Base-by-base conservation (phyloP, 306 rosid species). In the Gynostemma pentaphyllum region DNA sequence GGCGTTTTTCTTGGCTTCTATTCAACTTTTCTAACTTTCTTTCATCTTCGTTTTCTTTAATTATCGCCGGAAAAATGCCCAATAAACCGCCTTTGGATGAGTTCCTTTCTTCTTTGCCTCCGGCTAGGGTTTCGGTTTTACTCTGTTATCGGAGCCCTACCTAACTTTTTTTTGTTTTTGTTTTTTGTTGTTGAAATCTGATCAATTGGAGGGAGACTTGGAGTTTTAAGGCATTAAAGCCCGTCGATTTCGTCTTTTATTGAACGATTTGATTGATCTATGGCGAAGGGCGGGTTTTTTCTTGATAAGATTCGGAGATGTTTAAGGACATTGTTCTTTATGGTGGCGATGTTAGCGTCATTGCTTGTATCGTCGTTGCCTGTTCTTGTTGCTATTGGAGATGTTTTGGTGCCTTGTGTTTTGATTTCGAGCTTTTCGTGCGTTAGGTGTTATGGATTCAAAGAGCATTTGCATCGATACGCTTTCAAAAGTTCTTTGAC, bases 401-500 rank as follows among this genome's bases (percentile, higher is more conserved):
- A 87, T 62, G 81, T 87, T 39, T 45, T 87, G 53, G 90, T 85
- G 64, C 90, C 94, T 0, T 83, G 82, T 65, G 76, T 90, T 49
- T 68, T 90, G 84, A 82, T 87, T 68, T 80, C 96, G 0, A 87
- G 79, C 78, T 87, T 90, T 71, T 85, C 94, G 22, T 90, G 97
- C 65, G 70, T 90, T 16, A 74, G 71, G 51, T 90, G 97, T 76
- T 80, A 76, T n/a, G 74, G 87, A 15, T 74, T 90, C 73, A 81
- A 68, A 30, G 80, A 78, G 66, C 94, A 83, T 81, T 70, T 83
- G 78, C 80, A 9, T 51, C 94, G 96, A 62, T 90, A 90, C 72
- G 81, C 88, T 73, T 90, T 90, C 87, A 87, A 81, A 75, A 87
- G 90, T 79, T 90, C 97, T 28, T 83, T 90, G 80, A 81, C 51